A percentile compares a stretch with the other conserved stretches of the same genome.
Conservation (phyloP, 352 stramenopile species). For the Globisporangium iwayamae region DNA sequence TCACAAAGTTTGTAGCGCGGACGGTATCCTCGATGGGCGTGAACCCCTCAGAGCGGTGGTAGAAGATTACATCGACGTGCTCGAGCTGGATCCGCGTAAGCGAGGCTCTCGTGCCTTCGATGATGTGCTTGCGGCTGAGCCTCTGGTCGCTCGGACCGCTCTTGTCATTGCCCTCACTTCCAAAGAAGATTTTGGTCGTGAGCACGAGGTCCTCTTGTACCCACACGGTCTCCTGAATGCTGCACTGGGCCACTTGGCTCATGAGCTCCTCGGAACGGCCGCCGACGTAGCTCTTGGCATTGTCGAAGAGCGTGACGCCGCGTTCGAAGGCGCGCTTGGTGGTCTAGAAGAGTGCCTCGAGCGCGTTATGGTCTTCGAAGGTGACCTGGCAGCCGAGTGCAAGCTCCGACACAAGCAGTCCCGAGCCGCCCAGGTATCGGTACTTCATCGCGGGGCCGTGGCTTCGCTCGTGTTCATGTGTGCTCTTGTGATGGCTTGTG, state of each 20-base stretch:
- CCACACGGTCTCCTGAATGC: slow-evolving; percentile 20
- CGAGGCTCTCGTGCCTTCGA: slow-evolving; percentile 13
- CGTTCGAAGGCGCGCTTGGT: slow-evolving; percentile 26
- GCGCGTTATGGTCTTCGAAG: slow-evolving; percentile 1
- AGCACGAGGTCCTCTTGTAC: slow-evolving; percentile 47
- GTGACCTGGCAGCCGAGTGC: slow-evolving; percentile 29
- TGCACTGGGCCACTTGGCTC: slow-evolving; percentile 23
- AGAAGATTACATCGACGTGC: slow-evolving; percentile 54
- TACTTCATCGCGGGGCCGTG: neutral
- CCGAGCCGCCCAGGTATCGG: slow-evolving; percentile 26
- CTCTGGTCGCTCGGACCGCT: slow-evolving; percentile 23
- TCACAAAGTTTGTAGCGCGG: slow-evolving; percentile 43
- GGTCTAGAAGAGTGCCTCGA: slow-evolving; percentile 10
- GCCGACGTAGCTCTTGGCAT: slow-evolving; percentile 31
- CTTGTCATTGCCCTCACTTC: slow-evolving; percentile 3
- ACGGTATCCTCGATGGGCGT: slow-evolving; percentile 39
- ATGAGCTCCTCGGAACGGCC: slow-evolving; percentile 33
- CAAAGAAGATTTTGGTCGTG: slow-evolving; percentile 59
- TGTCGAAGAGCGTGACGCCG: slow-evolving; percentile 68
- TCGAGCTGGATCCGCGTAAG: slow-evolving; percentile 35
- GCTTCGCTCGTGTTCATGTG: no score
- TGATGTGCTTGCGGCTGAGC: slow-evolving; percentile 40
- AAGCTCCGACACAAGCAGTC: slow-evolving; percentile 37
- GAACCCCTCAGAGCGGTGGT: slow-evolving; percentile 26
- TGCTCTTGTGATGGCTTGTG: no score